phyloP scores from a whole-genome alignment of 768 basidiomycete species.

The Lyophyllum decastes region DNA sequence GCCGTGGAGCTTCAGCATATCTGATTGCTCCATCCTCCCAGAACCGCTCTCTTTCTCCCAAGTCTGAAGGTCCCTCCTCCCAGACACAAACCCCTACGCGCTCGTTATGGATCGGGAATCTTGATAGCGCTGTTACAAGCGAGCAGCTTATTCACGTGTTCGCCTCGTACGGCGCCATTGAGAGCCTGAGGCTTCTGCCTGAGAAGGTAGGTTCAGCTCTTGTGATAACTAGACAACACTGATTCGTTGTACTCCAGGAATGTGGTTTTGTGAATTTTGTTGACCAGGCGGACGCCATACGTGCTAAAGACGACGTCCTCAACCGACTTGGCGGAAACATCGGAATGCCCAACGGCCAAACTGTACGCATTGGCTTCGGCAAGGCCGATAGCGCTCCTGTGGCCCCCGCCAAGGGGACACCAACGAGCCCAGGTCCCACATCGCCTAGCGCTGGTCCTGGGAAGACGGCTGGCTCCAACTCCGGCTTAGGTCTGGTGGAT shows the following conservation, averaged over 20 bases:
- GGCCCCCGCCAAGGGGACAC: slow-evolving; percentile 78
- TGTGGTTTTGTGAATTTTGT: slow-evolving; percentile 99
- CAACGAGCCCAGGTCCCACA: slow-evolving; percentile 64
- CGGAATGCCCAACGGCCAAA: slow-evolving; percentile 92
- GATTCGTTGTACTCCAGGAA: slow-evolving; percentile 53
- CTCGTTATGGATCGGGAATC: slow-evolving; percentile 97
- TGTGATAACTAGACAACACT: slow-evolving; percentile 7
- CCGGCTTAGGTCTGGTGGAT: slow-evolving; percentile 70
- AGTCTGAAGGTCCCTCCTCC: slow-evolving; percentile 67
- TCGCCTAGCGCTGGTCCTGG: slow-evolving; percentile 53
- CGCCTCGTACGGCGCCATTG: slow-evolving; percentile 95
- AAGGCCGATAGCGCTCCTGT: slow-evolving; percentile 97
- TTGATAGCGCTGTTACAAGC: slow-evolving; percentile 92
- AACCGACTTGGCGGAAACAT: slow-evolving; percentile 94
- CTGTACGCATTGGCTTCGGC: slow-evolving; percentile 96
- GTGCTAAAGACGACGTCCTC: slow-evolving; percentile 96
- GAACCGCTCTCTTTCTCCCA: slow-evolving; percentile 82
- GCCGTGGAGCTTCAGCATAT: slow-evolving; percentile 63
- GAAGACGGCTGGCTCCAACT: slow-evolving; percentile 49
- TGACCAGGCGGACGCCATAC: slow-evolving; percentile 92
- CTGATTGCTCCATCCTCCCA: slow-evolving; percentile 67
- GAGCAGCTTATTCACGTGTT: slow-evolving; percentile 96
- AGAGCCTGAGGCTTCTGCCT: slow-evolving; percentile 90
- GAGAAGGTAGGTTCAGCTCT: slow-evolving; percentile 73
- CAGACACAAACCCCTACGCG: slow-evolving; percentile 93